Percentiles rank a stretch among this genome's conserved stretches.
Conservation (phyloP, 306 rosid genomes). For the Cucumis cinereus region DNA sequence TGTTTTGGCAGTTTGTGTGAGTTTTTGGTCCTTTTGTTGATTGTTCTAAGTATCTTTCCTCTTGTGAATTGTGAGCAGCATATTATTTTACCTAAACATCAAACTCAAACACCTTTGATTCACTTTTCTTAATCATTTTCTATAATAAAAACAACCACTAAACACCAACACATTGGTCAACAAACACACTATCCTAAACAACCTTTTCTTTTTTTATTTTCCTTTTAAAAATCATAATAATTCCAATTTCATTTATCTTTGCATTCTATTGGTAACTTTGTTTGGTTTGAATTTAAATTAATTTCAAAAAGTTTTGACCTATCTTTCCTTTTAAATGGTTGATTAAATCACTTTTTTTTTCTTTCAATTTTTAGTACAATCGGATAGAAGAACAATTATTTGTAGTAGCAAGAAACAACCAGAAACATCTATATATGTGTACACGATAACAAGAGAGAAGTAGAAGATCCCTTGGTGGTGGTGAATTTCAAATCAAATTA, state of each 20-base stretch:
- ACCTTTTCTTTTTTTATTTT: not conserved
- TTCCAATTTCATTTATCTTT: not conserved
- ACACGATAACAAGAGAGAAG: too few relatives aligned
- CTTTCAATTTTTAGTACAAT: too few relatives aligned
- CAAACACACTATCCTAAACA: conserved; percentile 5
- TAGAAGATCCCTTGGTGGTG: too few relatives aligned
- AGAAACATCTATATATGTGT: not conserved
- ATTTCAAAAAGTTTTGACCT: not conserved
- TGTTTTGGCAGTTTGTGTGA: not conserved
- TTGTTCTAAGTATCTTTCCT: not conserved
- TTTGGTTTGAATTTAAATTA: not conserved
- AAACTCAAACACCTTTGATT: not conserved
- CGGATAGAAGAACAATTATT: too few relatives aligned
- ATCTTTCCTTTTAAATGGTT: not conserved
- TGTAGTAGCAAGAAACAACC: too few relatives aligned
- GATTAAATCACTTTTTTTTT: not conserved
- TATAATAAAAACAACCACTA: not conserved
- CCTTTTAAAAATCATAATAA: not conserved
- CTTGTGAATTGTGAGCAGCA: not conserved
- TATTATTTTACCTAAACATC: not conserved
- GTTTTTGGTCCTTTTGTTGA: not conserved
- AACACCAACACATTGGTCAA: not conserved
- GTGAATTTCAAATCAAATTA: too few relatives aligned
- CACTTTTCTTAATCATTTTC: not conserved
- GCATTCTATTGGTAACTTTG: not conserved